Evolutionary conservation across 177 flowering plant genomes (phyloP), one percentile per base, ranked within the genome.

Genomic region (Vitis hybrid): DNA sequence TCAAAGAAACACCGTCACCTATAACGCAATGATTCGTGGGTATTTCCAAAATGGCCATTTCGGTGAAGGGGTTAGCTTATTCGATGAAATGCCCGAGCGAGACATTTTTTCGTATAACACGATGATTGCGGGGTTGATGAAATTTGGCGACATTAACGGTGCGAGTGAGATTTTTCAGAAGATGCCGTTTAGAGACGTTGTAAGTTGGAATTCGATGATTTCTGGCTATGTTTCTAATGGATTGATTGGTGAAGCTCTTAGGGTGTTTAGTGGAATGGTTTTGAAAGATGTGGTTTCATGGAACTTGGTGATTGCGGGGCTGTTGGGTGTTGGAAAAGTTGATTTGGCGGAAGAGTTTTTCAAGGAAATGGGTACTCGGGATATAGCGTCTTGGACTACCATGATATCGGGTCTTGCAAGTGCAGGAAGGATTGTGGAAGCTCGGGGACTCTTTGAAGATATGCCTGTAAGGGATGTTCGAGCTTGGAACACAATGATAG

Each of bases 191-290:
- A 83, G 79, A 70, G 94, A 90, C 71, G 75, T 86, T 56, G 86
- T 90, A 31, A 82, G 86, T 15, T 86, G 91, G 91, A 90, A 90
- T 74, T 77, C 91, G 1, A 84, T 90, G 88, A 77, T 90, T 67
- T 73, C 82, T 51, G 91, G 94, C 59, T 90, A 78, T 69, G 57
- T 85, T 10, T 74, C 64, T 17, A 86, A 86, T 62, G 82, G 80
- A 18, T 69, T 83, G 67, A 19, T 86, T 33, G 69, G 66, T 52
- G 85, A 88, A 62, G 94, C 87, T 0, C 19, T 81, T 47, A 33
- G 58, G 22, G 68, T 81, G 47, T 89, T 89, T 66, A 54, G 83
- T 73, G 71, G n/a, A 51, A 89, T 86, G 94, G 85, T 83, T 0
- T 38, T 59, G 18, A 80, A 82, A 72, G 79, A 86, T 72, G 83